Evolutionary conservation across 352 stramenopile species (phyloP).

Genomic region (Globisporangium solare): DNA sequence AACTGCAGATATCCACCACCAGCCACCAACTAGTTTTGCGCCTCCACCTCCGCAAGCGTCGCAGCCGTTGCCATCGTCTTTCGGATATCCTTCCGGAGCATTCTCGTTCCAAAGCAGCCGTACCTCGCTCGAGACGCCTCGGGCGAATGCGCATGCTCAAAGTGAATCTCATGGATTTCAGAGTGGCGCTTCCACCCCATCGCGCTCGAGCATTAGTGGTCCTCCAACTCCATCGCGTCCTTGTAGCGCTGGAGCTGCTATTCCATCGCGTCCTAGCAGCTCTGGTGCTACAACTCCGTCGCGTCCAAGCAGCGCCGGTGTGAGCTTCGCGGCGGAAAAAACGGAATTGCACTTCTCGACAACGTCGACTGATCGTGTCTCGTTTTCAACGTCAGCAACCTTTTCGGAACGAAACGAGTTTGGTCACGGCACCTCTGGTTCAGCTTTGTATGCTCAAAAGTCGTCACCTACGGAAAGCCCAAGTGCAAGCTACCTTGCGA

Average conservation of each 20-base stretch:
- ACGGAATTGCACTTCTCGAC: neutral
- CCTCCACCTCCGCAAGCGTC: neutral
- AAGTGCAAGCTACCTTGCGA: conserved; percentile 4
- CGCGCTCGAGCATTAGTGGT: neutral
- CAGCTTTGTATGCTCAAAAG: neutral
- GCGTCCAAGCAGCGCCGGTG: neutral
- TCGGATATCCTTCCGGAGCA: neutral
- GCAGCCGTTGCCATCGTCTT: conserved; percentile 4
- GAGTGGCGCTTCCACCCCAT: neutral
- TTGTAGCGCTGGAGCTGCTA: neutral
- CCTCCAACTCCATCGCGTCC: neutral
- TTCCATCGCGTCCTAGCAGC: neutral
- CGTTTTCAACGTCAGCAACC: conserved; percentile 1
- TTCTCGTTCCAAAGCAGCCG: conserved; percentile 8
- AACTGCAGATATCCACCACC: neutral
- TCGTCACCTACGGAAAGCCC: neutral
- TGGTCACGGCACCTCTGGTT: neutral
- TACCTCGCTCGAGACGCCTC: neutral
- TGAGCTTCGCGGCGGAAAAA: neutral
- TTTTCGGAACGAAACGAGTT: neutral
- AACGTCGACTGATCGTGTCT: neutral
- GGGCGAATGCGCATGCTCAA: neutral
- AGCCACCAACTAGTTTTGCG: neutral
- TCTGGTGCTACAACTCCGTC: neutral
- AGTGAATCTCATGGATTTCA: neutral